Evolutionary conservation across 768 basidiomycete species (phyloP).

Genomic region (Lanmaoa pseudosensibilis): DNA sequence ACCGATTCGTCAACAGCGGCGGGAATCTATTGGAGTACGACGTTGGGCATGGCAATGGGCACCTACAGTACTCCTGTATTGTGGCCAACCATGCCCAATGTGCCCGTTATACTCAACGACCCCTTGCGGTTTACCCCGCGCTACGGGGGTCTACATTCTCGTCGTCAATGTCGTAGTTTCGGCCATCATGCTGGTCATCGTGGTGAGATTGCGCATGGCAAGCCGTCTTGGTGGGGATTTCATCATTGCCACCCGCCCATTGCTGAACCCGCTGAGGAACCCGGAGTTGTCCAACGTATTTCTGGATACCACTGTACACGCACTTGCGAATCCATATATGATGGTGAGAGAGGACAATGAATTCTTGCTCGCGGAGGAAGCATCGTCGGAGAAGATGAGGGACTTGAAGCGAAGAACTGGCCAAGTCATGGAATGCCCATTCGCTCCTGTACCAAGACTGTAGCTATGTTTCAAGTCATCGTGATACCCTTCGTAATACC

Average conservation of each 20-base stretch:
- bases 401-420: background rate
- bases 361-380: background rate
- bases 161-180: no score
- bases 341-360: background rate
- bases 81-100: no score
- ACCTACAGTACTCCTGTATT: no score
- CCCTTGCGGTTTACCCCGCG: no score
- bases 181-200: constrained; percentile 1
- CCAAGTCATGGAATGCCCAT: no score
- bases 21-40: no score
- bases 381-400: no score
- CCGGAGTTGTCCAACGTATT: constrained; percentile 3
- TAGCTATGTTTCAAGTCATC: background rate
- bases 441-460: background rate
- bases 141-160: no score
- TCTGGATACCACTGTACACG: background rate
- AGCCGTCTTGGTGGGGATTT: constrained; percentile 1
- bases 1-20: no score
- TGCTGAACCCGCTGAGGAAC: constrained; percentile 3
- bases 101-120: no score
- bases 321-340: constrained; percentile 1
- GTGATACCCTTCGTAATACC: no score
- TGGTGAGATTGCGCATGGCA: background rate
- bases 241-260: background rate
- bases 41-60: no score